Conservation (phyloP, 305 asterid genomes). For the Fraxinus sp. region DNA sequence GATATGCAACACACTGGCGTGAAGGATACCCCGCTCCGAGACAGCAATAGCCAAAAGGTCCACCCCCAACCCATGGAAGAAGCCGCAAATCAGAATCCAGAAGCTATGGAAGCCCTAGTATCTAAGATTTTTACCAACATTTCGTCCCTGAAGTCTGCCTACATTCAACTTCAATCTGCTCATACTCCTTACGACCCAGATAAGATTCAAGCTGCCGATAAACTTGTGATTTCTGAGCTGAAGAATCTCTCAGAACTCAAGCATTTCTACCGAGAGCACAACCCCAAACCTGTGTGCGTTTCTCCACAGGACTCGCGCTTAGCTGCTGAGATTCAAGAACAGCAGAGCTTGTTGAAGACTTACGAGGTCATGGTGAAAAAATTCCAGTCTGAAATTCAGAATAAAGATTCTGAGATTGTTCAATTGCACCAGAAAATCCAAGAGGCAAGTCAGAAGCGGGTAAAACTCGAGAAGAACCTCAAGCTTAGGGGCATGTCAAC, state of each 20-base stretch:
- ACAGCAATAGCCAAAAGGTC: slow-evolving; percentile 92
- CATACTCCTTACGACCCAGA: slow-evolving; percentile 98
- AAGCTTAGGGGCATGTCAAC: slow-evolving; percentile 88
- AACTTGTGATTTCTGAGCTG: slow-evolving; percentile 91
- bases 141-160: slow-evolving; percentile 87
- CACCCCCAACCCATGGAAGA: slow-evolving; percentile 99
- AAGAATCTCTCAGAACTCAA: slow-evolving; percentile 89
- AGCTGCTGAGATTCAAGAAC: slow-evolving; percentile 97
- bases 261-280: slow-evolving; percentile 90
- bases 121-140: slow-evolving; percentile 79
- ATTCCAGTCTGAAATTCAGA: slow-evolving; percentile 95
- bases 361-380: slow-evolving; percentile 98
- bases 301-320: slow-evolving; percentile 96
- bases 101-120: slow-evolving; percentile 82
- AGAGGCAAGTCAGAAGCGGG: slow-evolving; percentile 81
- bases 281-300: slow-evolving; percentile 83
- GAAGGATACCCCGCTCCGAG: slow-evolving; percentile 90
- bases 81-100: slow-evolving; percentile 76
- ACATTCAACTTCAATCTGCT: slow-evolving; percentile 90
- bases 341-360: slow-evolving; percentile 89
- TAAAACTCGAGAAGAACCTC: slow-evolving; percentile 88
- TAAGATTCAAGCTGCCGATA: slow-evolving; percentile 94
- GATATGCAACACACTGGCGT: slow-evolving; percentile 94
- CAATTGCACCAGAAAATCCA: slow-evolving; percentile 91
- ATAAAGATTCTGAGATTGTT: slow-evolving; percentile 81